Base-by-base conservation (phyloP, 2,329 filamentous ascomycete species). In the Aureobasidium lini region DNA sequence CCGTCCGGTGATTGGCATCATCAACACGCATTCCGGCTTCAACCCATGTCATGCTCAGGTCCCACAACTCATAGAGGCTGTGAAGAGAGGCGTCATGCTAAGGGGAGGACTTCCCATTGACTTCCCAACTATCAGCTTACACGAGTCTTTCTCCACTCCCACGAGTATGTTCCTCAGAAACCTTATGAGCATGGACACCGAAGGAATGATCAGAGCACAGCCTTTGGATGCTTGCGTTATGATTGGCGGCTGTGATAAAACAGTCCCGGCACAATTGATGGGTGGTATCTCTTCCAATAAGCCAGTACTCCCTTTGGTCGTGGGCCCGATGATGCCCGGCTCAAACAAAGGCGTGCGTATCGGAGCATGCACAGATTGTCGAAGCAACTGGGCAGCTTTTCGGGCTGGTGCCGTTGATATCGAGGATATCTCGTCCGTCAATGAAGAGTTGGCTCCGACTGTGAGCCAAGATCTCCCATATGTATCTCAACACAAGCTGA, bases 171-270 rank as follows among this genome's bases (percentile, higher is more conserved):
- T 84, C 59, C 68, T 90, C 52, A 73, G 87, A 34, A 90, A 90
- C 64, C 67, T 90, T 60, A 90, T 90, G 87, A 86, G 84, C 64
- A 88, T 90, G 84, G 87, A 90, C 67, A 90, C 87, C 0, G 87
- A 90, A 70, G 87, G 90, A 74, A 90, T 90, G 87, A 84, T 89
- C 58, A 76, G 76, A 46, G 86, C 86, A 0, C 87, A 89, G 70
- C 87, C 87, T 0, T 77, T 87, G 15, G 87, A 90, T 71, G 83
- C 84, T 0, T 82, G 83, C 11, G 79, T 88, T n/a, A 76, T 87
- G 64, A 85, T 89, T 64, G 86, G 86, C 50, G 86, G 87, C 0
- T 90, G 87, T 65, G 87, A 90, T 67, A 90, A 90, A 71, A 90
- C 86, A 0, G 84, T 85, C 0, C 86, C 86, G 0, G 87, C 87